A percentile compares a stretch with the other conserved stretches of the same genome.
Evolutionary conservation across 345 rosid species (phyloP).

Genomic region (Odontarrhena argentea): DNA sequence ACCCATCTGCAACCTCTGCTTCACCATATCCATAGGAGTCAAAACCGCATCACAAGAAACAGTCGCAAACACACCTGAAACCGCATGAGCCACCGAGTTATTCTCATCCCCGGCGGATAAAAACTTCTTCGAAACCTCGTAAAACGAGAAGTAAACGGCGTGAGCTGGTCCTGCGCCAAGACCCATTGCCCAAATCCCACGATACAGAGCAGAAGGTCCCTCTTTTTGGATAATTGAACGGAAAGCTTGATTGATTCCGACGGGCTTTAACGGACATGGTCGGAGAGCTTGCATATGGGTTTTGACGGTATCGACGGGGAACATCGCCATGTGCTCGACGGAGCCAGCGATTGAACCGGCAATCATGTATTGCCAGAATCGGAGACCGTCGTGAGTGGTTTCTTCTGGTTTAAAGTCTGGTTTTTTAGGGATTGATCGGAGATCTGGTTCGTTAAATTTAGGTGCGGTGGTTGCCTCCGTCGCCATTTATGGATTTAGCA

Average conservation of each 20-base stretch:
- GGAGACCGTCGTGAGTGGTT: constrained; percentile 70
- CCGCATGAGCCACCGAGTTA: constrained; percentile 75
- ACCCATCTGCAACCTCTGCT: constrained; percentile 86
- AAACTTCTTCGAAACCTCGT: constrained; percentile 69
- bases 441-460: constrained; percentile 48
- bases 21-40: constrained; percentile 98
- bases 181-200: constrained; percentile 95
- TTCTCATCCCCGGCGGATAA: constrained; percentile 64
- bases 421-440: constrained; percentile 39
- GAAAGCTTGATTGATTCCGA: constrained; percentile 67
- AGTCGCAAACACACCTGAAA: constrained; percentile 85
- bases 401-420: constrained; percentile 61
- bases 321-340: constrained; percentile 98
- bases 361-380: constrained; percentile 92
- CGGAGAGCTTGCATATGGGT: constrained; percentile 93
- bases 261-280: constrained; percentile 84
- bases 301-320: constrained; percentile 90
- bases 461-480: constrained; percentile 55
- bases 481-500: constrained; percentile 41
- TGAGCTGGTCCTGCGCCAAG: constrained; percentile 98
- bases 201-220: constrained; percentile 74
- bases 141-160: constrained; percentile 90
- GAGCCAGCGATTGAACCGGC: constrained; percentile 95
- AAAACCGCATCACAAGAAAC: constrained; percentile 86
- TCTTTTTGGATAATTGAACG: constrained; percentile 68